These are phyloP conservation scores for Wickerhamiella cacticola DNA, from an alignment of 805 yeast species.

Conservation along the genomic window DNA sequence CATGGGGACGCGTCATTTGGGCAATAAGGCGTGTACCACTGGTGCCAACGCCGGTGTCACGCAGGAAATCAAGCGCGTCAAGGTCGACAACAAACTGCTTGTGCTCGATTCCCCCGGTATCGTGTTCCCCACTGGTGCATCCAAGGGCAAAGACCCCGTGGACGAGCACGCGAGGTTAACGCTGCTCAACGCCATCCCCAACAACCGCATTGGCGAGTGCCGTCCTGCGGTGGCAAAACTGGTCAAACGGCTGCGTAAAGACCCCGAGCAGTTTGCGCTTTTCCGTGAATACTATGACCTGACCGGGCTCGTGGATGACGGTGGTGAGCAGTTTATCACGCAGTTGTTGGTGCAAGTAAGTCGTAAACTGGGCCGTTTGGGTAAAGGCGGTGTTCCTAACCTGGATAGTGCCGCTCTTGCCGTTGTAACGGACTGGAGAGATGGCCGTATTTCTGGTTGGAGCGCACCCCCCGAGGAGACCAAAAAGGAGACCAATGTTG, in stretches of 20 bases:
- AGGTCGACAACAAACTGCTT: slow-evolving; percentile 78
- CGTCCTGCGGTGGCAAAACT: slow-evolving; percentile 66
- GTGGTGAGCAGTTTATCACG: slow-evolving; percentile 66
- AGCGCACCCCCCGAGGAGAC: slow-evolving; percentile 48
- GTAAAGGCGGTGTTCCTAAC: slow-evolving; percentile 89
- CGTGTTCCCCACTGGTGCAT: slow-evolving; percentile 64
- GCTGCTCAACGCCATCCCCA: slow-evolving; percentile 77
- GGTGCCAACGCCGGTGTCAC: slow-evolving; percentile 98
- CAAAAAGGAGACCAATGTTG: slow-evolving; percentile 44
- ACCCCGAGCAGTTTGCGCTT: slow-evolving; percentile 50
- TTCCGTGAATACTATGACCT: slow-evolving; percentile 62
- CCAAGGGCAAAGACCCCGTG: slow-evolving; percentile 28
- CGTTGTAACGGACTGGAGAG: slow-evolving; percentile 91
- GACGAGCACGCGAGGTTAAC: slow-evolving; percentile 84
- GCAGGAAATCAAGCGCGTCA: slow-evolving; percentile 80
- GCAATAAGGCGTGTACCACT: slow-evolving; percentile 74
- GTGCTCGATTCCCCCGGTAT: slow-evolving; percentile 95
- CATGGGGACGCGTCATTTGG: slow-evolving; percentile 46
- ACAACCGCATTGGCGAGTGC: slow-evolving; percentile 75
- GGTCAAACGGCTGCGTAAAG: slow-evolving; percentile 62
- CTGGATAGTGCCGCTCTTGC: slow-evolving; percentile 70
- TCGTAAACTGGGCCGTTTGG: slow-evolving; percentile 80
- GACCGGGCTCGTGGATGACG: slow-evolving; percentile 64
- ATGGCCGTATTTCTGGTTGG: slow-evolving; percentile 90
- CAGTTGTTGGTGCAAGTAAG: slow-evolving; percentile 87